Base-by-base conservation (phyloP, 441 rosid genomes). In the Populus trichocarpa region DNA sequence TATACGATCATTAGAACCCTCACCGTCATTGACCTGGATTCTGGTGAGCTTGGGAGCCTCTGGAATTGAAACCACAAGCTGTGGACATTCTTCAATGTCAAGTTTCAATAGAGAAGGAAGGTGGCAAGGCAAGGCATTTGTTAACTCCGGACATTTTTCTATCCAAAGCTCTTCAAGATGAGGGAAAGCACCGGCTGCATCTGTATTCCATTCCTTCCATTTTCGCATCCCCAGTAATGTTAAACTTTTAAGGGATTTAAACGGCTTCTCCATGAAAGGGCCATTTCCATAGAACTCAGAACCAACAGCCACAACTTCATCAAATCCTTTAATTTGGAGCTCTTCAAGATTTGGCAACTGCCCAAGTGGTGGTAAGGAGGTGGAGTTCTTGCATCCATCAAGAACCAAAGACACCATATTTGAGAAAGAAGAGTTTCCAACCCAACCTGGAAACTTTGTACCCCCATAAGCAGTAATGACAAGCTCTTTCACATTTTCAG, bases 361-460 rank as follows among this genome's bases (percentile, higher is more conserved):
- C 42, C 42, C 42, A 38, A 38, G 71, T 13, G 83, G 64, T 26
- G 88, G 88, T 65, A 85, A 57, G 36, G 40, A 65, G 33, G 22
- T 18, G 75, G 81, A 75, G 32, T 72, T 26, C 28, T 74, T 79
- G 40, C 86, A 79, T 32, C 57, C 59, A 10, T 8, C 8, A 9
- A 83, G 74, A 22, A n/a, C 6, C 42, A 83, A 16, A 4, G 23
- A 14, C 22, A 66, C 75, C 33, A 85, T 71, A 13, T 72, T 79
- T 30, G 73, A 35, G 35, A 79, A 83, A 59, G 73, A 71, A 63
- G 77, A 74, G 30, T 30, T 57, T 69, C 80, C 78, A 23, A 85
- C 23, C 87, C 85, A 85, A 78, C 46, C 28, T 1, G 87, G 84
- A 76, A 85, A 78, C 40, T 53, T 32, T 0, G 12, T 38, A 20